These are phyloP conservation scores for Thalassiosira livingstoniorum DNA, from an alignment of 352 stramenopile species.

Conservation along the genomic window DNA sequence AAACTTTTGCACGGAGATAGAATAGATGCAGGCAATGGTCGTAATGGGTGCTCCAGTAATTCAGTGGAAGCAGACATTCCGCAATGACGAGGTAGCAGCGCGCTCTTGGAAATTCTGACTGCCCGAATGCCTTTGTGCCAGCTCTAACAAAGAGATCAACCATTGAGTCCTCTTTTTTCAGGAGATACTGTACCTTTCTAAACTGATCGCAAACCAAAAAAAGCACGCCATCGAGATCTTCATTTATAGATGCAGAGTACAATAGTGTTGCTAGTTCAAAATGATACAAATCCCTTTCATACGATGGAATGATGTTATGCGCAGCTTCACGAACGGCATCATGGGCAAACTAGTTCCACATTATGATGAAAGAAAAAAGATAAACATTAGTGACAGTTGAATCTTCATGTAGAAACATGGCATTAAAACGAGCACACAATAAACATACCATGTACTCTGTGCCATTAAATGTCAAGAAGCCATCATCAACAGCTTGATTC, in stretches of 20 bases:
- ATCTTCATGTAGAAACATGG: too few species aligned
- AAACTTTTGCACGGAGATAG: neutral
- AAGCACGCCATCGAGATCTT: constrained; percentile 13
- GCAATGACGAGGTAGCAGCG: constrained; percentile 36
- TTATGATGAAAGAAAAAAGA: too few species aligned
- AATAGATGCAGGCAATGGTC: constrained; percentile 28
- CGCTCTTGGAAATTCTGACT: constrained; percentile 27
- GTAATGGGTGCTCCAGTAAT: constrained; percentile 42
- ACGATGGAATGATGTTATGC: constrained; percentile 48
- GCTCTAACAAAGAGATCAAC: constrained; percentile 42
- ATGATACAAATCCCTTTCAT: constrained; percentile 39
- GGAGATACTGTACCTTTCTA: constrained; percentile 12
- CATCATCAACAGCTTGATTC: constrained; percentile 22
- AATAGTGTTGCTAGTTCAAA: constrained; percentile 40
- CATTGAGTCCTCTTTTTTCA: constrained; percentile 35
- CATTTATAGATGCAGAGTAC: constrained; percentile 15
- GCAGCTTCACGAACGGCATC: constrained; percentile 54
- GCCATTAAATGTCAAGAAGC: constrained; percentile 19
- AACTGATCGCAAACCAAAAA: constrained; percentile 51
- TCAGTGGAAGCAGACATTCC: constrained; percentile 25
- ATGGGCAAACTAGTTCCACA: constrained; percentile 63
- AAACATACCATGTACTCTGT: constrained; percentile 33
- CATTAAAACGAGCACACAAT: too few species aligned
- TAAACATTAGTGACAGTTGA: too few species aligned
- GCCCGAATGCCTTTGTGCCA: constrained; percentile 17